Base-by-base conservation (phyloP, 2,329 filamentous ascomycete genomes). In the Gyromitra esculenta region DNA sequence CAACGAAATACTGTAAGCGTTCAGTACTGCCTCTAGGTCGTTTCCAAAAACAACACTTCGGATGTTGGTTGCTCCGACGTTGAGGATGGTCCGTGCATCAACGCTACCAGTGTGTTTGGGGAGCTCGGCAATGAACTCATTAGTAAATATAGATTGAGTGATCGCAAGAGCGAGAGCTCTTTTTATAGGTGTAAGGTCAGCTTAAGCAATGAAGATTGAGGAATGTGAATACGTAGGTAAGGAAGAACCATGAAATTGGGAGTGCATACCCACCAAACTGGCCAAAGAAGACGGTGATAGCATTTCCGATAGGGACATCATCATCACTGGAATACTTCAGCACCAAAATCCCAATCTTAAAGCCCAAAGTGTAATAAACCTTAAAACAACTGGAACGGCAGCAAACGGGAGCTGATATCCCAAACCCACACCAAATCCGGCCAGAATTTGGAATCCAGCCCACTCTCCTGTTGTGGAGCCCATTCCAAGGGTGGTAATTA, bases 121-220 rank as follows among this genome's bases (percentile, higher is more conserved):
- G 2, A 93, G 84, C 45, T 87, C 85, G 2, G 85, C 82, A 59
- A 89, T 84, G 18, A 92, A 84, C 0, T 87, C 88, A 80, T 91
- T 91, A 78, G 89, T 87, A 84, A 92, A 92, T 59, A 91, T 86
- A 21, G 89, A 88, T 82, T 92, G 89, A 0, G 88, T 88, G 8
- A 91, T 88, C 5, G 88, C 87, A 62, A 92, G 87, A 79, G 89
- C 88, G 31, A 92, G 83, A 1, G 91, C 89, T 2, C 90, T 90
- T 52, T 90, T 90, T 2, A 92, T 85, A 1, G 86, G 86, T 81
- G 91, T 89, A 83, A 89, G 89, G 83, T 92, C 91, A 77, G 87
- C 15, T 84, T 37, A 85, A 81, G 37, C 85, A 82, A 57, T 4
- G 15, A 13, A 35, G 13, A 2, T 83, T 82, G 63, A 37, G 6